phyloP scores from a whole-genome alignment of 805 yeast species.

The Monosporozyma servazzii region DNA sequence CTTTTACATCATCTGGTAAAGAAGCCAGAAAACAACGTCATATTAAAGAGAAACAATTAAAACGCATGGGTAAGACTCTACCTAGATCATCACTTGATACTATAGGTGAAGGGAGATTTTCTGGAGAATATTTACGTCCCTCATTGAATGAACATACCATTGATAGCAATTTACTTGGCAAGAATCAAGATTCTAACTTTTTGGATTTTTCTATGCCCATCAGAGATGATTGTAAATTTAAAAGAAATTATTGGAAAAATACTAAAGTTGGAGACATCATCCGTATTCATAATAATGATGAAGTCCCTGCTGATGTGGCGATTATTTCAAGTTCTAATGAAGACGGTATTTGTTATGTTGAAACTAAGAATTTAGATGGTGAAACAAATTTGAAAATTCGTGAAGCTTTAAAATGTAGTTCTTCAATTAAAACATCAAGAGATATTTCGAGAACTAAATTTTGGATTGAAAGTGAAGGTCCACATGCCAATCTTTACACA shows the following conservation, averaged over 20 bases:
- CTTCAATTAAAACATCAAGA: constrained; percentile 39
- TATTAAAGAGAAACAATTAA: constrained; percentile 4
- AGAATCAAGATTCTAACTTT: constrained; percentile 45
- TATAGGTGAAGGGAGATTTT: constrained; percentile 22
- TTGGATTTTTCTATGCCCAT: constrained; percentile 47
- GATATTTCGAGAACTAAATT: constrained; percentile 46
- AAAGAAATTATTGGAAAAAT: constrained; percentile 49
- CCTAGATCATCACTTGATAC: constrained; percentile 35
- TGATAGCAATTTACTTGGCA: constrained; percentile 34
- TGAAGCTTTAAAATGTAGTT: constrained; percentile 58
- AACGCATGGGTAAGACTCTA: constrained; percentile 10
- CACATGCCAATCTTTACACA: constrained; percentile 69
- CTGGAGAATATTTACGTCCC: constrained; percentile 22
- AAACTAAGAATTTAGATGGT: constrained; percentile 78
- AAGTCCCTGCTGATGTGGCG: constrained; percentile 68
- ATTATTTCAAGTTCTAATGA: constrained; percentile 56
- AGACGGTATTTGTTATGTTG: constrained; percentile 66
- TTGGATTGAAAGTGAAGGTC: constrained; percentile 73
- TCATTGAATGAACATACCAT: constrained; percentile 31
- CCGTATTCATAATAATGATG: constrained; percentile 64
- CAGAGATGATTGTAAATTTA: constrained; percentile 28
- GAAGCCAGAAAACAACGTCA: constrained; percentile 19
- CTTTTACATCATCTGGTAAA: constrained; percentile 30
- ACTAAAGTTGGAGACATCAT: constrained; percentile 66
- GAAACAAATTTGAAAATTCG: constrained; percentile 69